Percentiles rank a stretch among this genome's conserved stretches.
These are phyloP conservation scores for Histomonas meleagridis DNA, from an alignment of 208 protist species.

Conservation along the genomic window DNA sequence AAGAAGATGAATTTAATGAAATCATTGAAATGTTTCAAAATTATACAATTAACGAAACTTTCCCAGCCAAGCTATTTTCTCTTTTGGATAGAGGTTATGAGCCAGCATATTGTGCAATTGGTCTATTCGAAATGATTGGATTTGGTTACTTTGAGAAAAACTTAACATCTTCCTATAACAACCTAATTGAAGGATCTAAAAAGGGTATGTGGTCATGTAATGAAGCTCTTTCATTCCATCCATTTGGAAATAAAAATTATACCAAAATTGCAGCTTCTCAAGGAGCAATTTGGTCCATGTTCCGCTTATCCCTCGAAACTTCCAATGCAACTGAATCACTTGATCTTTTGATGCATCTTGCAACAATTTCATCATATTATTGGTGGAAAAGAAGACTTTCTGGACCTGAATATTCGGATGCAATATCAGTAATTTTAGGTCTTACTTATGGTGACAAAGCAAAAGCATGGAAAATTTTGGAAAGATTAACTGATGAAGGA, in stretches of 20 bases:
- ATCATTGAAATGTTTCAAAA: not conserved
- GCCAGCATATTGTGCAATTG: not conserved
- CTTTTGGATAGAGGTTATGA: not conserved
- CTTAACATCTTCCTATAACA: not conserved
- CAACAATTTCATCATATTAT: not conserved
- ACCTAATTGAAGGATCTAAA: not conserved
- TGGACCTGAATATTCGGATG: not conserved
- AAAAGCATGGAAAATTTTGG: not conserved
- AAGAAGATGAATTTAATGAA: not conserved
- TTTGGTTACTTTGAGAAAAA: not conserved
- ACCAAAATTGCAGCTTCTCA: not conserved
- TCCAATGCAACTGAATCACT: not conserved
- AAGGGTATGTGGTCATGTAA: not conserved
- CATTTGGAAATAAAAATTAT: no score
- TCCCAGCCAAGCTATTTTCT: not conserved
- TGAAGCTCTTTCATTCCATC: conserved; percentile 7
- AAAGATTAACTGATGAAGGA: not conserved
- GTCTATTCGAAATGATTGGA: not conserved
- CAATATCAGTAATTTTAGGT: not conserved
- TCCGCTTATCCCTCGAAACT: not conserved
- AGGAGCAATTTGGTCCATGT: not conserved
- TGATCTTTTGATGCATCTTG: not conserved
- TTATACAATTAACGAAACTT: not conserved
- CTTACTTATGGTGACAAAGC: not conserved
- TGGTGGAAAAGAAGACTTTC: not conserved